Evolutionary conservation across 352 stramenopile genomes (phyloP), one percentile per base, ranked within the genome.

Genomic region (Thraustochytrium striatum): DNA sequence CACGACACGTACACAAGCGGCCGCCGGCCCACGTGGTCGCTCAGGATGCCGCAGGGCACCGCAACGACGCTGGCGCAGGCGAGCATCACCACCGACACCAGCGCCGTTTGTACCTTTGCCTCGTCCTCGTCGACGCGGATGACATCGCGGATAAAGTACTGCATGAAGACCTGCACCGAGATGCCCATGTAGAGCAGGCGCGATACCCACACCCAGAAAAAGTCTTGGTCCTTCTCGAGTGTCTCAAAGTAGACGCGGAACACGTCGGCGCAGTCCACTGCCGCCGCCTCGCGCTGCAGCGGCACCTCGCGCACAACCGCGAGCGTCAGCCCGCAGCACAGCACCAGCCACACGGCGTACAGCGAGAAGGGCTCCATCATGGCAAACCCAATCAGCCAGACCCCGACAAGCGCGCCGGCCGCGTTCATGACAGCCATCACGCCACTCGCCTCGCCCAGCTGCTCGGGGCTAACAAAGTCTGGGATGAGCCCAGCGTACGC

Each of bases 131-230:
- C 30, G 32, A 59, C 50, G 25, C 59, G 33, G 61, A 81, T 58
- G 28, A 58, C 57, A 59, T 81, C 72, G 25, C 72, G 72, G 55
- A 81, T 57, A 30, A 72, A 81, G 61, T 81, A 81, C 30, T 78
- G 59, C 38, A 81, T 72, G 32, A 81, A 81, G 19, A 72, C 72
- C 43, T 81, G 72, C 11, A 72, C 72, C 19, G 72, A 81, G 50
- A 72, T 72, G 61, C 72, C 72, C 58, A 72, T 81, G 52, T 81
- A 81, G 41, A 72, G 53, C 2, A 72, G 65, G 7, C 72, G 28
- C 2, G 59, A 78, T 2, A 81, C 38, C 38, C 36, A 75, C 0
- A 81, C 72, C 43, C 36, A 81, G 28, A 44, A 57, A n/a, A 81
- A 81, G 59, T 81, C 52, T 3, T 25, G 39, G 3, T 62, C 70